A percentile compares a stretch with the other conserved stretches of the same genome.
Evolutionary conservation across 192 early-diverging fungal genomes (phyloP).

Genomic region (Backusella morwellensis): DNA sequence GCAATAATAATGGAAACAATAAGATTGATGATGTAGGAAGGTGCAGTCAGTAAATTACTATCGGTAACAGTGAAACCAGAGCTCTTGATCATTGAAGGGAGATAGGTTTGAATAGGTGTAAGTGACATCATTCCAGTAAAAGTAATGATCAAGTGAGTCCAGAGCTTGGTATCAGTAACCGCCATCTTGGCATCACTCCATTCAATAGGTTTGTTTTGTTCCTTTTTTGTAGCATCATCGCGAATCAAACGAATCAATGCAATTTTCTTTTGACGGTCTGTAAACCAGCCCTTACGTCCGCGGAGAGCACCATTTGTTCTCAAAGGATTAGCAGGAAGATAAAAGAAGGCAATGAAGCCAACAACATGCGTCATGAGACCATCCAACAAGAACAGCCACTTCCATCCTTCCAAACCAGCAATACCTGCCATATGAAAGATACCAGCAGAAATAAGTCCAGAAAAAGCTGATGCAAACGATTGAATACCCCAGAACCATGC

Average conservation of each 20-base stretch:
- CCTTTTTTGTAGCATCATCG: conserved; percentile 56
- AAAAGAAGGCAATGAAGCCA: conserved; percentile 41
- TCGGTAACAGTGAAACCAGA: conserved; percentile 23
- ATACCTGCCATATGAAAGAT: conserved; percentile 54
- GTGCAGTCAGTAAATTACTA: conserved; percentile 26
- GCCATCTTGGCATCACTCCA: conserved; percentile 21
- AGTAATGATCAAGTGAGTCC: conserved; percentile 22
- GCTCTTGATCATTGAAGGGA: conserved; percentile 25
- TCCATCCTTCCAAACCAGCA: conserved; percentile 58
- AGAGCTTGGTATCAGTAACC: conserved; percentile 17
- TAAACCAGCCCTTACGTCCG: conserved; percentile 39
- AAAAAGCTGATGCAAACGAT: conserved; percentile 49
- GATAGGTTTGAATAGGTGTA: conserved; percentile 16
- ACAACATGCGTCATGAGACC: conserved; percentile 41
- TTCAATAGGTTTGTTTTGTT: conserved; percentile 24
- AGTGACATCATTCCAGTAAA: conserved; percentile 12
- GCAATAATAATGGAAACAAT: conserved; percentile 20
- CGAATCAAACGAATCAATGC: conserved; percentile 58
- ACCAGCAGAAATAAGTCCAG: conserved; percentile 54
- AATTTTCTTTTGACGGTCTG: conserved; percentile 53
- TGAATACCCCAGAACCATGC: conserved; percentile 51
- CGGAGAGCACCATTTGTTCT: conserved; percentile 19
- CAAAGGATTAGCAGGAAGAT: conserved; percentile 50
- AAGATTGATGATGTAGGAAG: conserved; percentile 26
- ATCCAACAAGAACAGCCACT: conserved; percentile 67